These are phyloP conservation scores for Neocatenulostroma microsporum DNA, from an alignment of 2,329 filamentous ascomycete species.

Conservation along the genomic window DNA sequence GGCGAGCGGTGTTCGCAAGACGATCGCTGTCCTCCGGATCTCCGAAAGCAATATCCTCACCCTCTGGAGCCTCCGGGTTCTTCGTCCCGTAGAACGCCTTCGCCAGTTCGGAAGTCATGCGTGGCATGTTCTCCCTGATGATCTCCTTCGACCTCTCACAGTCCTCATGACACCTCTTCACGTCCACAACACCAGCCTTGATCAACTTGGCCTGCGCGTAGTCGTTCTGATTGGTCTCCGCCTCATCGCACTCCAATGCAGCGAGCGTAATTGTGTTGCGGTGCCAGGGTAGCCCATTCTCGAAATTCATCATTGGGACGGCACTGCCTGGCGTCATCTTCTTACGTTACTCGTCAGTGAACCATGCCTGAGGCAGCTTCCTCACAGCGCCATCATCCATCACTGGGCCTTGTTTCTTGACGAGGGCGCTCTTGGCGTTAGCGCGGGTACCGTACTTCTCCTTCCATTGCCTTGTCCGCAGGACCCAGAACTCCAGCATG, in stretches of 20 bases:
- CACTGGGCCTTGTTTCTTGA: too few species aligned
- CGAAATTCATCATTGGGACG: not conserved
- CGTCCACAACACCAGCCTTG: not conserved
- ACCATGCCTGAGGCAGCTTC: not conserved
- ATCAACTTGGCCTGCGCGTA: not conserved
- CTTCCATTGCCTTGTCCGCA: not conserved
- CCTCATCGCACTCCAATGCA: not conserved
- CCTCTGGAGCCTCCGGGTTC: too few species aligned
- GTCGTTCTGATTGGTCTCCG: not conserved
- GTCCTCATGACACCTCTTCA: not conserved
- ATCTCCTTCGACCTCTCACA: not conserved
- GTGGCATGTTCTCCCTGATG: not conserved
- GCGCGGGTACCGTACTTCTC: not conserved
- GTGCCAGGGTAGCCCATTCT: not conserved
- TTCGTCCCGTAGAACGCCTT: not conserved
- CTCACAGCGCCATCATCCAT: not conserved
- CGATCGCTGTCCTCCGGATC: too few species aligned
- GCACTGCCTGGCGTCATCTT: not conserved
- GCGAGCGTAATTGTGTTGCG: not conserved
- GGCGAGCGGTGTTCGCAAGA: too few species aligned
- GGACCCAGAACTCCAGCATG: not conserved
- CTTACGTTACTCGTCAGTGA: not conserved
- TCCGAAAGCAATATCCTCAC: too few species aligned
- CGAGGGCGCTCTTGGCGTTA: too few species aligned
- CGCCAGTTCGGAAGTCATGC: not conserved